Conservation (phyloP, 495 filamentous ascomycete genomes). For the Daldinia grandis region DNA sequence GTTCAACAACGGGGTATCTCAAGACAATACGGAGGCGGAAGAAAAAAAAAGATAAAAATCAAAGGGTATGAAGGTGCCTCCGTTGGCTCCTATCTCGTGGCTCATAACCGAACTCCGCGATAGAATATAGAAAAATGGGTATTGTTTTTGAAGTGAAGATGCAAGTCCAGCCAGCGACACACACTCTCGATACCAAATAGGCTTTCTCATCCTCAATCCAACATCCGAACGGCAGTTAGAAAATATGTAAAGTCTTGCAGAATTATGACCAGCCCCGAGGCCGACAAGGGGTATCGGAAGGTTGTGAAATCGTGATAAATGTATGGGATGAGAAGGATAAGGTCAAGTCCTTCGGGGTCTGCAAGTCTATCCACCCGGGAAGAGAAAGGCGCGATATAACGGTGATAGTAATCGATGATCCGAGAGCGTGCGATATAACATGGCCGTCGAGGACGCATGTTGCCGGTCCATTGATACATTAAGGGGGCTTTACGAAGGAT, state of each 20-base stretch:
- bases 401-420: neutral
- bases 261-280: constrained; percentile 38
- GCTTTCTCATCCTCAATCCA: constrained; percentile 19
- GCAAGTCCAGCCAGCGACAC: constrained; percentile 44
- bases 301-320: constrained; percentile 21
- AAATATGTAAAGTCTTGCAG: constrained; percentile 23
- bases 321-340: constrained; percentile 35
- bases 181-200: constrained; percentile 25
- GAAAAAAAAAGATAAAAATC: constrained; percentile 33
- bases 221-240: constrained; percentile 9
- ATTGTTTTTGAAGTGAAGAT: constrained; percentile 37
- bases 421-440: constrained; percentile 1
- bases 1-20: constrained; percentile 50
- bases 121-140: constrained; percentile 39
- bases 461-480: constrained; percentile 45
- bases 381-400: constrained; percentile 10
- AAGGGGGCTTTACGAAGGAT: constrained; percentile 34
- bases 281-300: constrained; percentile 37
- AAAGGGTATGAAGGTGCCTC: constrained; percentile 45
- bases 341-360: constrained; percentile 30
- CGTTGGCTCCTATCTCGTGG: constrained; percentile 34
- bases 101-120: constrained; percentile 39
- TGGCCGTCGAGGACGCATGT: constrained; percentile 5
- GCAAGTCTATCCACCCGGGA: constrained; percentile 19
- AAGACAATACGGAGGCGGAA: constrained; percentile 42